These are phyloP conservation scores for Phytophthora nicotianae DNA, from an alignment of 352 stramenopile species.

Conservation along the genomic window DNA sequence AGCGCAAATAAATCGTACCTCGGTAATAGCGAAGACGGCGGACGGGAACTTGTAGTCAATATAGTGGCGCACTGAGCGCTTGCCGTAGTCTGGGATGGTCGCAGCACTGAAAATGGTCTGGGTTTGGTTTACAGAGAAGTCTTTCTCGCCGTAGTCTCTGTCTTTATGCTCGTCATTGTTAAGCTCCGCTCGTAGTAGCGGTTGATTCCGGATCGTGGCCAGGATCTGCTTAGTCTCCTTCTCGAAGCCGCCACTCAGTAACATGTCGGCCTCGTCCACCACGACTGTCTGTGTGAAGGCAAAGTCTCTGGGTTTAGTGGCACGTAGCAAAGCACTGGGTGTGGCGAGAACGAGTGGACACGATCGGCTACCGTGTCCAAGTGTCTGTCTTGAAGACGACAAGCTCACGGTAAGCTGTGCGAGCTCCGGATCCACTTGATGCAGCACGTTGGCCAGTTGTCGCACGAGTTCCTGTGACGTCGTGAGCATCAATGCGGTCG, in stretches of 20 bases:
- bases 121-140: constrained; percentile 35
- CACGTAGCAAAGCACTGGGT: constrained; percentile 64
- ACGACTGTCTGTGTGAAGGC: constrained; percentile 76
- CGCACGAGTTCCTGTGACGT: constrained; percentile 88
- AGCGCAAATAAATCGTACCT: constrained; percentile 36
- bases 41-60: constrained; percentile 81
- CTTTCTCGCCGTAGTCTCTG: constrained; percentile 20
- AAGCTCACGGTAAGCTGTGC: constrained; percentile 43
- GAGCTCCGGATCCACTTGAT: constrained; percentile 46
- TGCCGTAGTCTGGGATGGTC: constrained; percentile 83
- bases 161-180: constrained; percentile 41
- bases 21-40: constrained; percentile 63
- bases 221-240: constrained; percentile 84
- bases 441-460: constrained; percentile 64
- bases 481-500: constrained; percentile 78
- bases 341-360: constrained; percentile 71
- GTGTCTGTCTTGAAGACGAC: constrained; percentile 59
- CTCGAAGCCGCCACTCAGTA: constrained; percentile 76
- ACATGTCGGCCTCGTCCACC: constrained; percentile 85
- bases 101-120: constrained; percentile 85
- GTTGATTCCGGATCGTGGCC: constrained; percentile 80
- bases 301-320: constrained; percentile 70
- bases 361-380: constrained; percentile 33
- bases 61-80: constrained; percentile 67
- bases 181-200: constrained; percentile 48